Base-by-base conservation (phyloP, 352 stramenopile genomes). In the Peronospora farinosa region DNA sequence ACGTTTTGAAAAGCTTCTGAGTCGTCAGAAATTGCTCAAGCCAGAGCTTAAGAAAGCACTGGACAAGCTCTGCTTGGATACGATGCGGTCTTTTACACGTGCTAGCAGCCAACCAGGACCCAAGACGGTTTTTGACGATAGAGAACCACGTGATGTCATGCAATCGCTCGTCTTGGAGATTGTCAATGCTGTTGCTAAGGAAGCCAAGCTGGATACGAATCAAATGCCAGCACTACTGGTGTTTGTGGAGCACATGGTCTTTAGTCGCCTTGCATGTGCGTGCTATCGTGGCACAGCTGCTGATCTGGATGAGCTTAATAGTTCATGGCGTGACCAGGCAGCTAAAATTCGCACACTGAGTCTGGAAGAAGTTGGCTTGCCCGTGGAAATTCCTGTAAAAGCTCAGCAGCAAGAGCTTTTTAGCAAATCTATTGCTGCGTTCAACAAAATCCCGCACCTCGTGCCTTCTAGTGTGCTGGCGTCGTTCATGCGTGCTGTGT, bases 161-260 rank as follows among this genome's bases (percentile, higher is more conserved):
- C 70, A 73, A 35, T 86, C 78, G 45, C 68, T 90, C 5, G 58
- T 88, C 12, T 67, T 69, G 15, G 78, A 90, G 40, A 60, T 90
- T 4, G 69, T 78, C 10, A 72, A 74, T 21, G 69, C 76, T 0
- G 64, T 90, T 31, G 54, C 72, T 3, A 55, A 52, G 9, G 66
- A 76, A 21, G 72, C 62, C 8, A 66, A 56, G 27, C 38, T 84
- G 17, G 44, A 56, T 2, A 57, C 69, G 12, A 41, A 17, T 0
- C 52, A 66, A 2, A 54, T 61, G 0, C 45, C 48, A 0, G 54
- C 69, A 3, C 60, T 88, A 2, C 65, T 52, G 21, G 50, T 71
- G 37, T 78, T 88, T 25, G 65, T 88, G 37, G 77, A 89, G 59
- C 73, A 89, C 43, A 86, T 90, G 75, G 67, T 89, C 13, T 88